These are phyloP conservation scores for Penicillium sp. DNA, from an alignment of 2,329 filamentous ascomycete genomes.

Conservation along the genomic window DNA sequence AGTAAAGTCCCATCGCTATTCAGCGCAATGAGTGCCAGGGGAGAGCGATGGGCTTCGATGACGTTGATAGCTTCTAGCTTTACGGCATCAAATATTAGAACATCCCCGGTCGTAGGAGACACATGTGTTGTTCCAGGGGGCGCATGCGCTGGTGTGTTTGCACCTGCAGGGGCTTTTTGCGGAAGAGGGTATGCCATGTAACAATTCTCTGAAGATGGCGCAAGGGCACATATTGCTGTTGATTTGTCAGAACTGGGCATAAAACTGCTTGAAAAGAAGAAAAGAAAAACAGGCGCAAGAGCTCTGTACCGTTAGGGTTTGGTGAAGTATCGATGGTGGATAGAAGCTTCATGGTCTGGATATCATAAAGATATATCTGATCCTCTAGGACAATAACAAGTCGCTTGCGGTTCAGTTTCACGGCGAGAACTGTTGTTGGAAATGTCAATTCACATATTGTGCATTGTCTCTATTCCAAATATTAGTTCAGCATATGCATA, in stretches of 20 bases:
- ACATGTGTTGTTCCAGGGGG: conserved; percentile 74
- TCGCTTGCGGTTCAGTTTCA: conserved; percentile 90
- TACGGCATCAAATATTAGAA: conserved; percentile 86
- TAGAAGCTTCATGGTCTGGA: conserved; percentile 95
- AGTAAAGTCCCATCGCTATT: conserved; percentile 90
- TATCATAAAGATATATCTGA: conserved; percentile 97
- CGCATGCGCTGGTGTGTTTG: conserved; percentile 71
- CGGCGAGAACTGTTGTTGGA: conserved; percentile 90
- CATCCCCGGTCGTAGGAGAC: conserved; percentile 82
- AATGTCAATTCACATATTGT: conserved; percentile 99
- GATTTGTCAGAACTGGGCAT: conserved; percentile 14
- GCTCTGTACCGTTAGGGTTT: conserved; percentile 67
- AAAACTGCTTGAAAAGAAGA: not conserved
- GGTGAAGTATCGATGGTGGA: conserved; percentile 92
- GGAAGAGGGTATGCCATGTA: conserved; percentile 93
- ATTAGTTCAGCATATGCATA: conserved; percentile 11
- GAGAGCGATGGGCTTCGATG: conserved; percentile 89
- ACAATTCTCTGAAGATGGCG: conserved; percentile 91
- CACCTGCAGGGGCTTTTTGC: conserved; percentile 56
- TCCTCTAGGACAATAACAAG: conserved; percentile 92
- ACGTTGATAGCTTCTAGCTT: conserved; percentile 92
- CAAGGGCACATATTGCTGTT: conserved; percentile 82
- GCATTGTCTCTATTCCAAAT: conserved; percentile 58
- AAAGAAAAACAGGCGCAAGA: conserved; percentile 6
- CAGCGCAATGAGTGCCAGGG: conserved; percentile 83